phyloP scores from a whole-genome alignment of 495 filamentous ascomycete genomes.

The Daldinia caldariorum region DNA sequence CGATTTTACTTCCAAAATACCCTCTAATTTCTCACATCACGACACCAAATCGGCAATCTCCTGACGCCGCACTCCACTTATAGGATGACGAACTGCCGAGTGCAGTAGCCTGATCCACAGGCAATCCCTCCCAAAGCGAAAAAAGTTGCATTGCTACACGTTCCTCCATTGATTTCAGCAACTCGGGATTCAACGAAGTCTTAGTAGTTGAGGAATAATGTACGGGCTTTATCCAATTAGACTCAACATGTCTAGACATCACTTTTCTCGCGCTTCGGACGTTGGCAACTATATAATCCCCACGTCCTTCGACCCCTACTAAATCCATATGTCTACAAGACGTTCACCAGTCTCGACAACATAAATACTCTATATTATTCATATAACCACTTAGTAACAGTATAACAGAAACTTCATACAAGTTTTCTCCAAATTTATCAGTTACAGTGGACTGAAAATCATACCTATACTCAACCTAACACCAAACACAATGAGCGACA shows the following conservation, averaged over 20 bases:
- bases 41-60: conserved; percentile 12
- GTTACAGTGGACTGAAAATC: not conserved
- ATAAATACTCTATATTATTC: not conserved
- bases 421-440: not conserved
- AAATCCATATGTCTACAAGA: not conserved
- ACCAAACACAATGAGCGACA: conserved; percentile 25
- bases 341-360: not conserved
- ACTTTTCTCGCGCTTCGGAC: not conserved
- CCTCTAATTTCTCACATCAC: not conserved
- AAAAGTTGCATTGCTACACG: not conserved
- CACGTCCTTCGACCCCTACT: conserved; percentile 4
- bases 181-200: not conserved
- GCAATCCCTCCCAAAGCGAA: conserved; percentile 1
- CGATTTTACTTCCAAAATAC: not conserved
- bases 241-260: not conserved
- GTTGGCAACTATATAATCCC: not conserved
- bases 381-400: not conserved
- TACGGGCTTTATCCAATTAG: conserved; percentile 4
- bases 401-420: not conserved
- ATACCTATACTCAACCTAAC: not conserved
- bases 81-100: conserved; percentile 39
- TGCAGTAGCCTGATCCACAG: conserved; percentile 32
- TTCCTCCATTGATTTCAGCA: not conserved
- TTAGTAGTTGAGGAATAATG: conserved; percentile 1
- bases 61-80: conserved; percentile 21